A percentile compares a stretch with the other conserved stretches of the same genome.
These are phyloP conservation scores for Oemleria cerasiformis DNA, from an alignment of 306 rosid genomes.

Conservation along the genomic window DNA sequence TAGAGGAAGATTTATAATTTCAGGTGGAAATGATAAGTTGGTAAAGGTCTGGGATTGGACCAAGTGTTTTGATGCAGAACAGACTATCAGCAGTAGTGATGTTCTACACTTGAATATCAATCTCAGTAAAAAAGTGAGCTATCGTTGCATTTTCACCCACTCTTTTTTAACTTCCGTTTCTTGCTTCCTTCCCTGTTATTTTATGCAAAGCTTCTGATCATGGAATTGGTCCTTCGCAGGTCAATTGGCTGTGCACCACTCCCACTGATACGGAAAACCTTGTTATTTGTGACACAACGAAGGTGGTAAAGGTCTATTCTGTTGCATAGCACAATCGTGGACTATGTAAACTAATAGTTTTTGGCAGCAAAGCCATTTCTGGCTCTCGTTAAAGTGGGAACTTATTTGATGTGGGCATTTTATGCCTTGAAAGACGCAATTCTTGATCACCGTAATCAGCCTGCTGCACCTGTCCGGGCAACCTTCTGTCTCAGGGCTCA, in stretches of 20 bases:
- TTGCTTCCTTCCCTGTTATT: slow-evolving; percentile 18
- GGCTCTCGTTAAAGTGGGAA: background rate
- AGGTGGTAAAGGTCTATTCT: slow-evolving; percentile 75
- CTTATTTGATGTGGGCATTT: background rate
- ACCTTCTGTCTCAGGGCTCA: slow-evolving; percentile 5
- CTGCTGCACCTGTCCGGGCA: background rate
- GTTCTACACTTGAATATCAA: slow-evolving; percentile 43
- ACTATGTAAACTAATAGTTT: slow-evolving; percentile 15
- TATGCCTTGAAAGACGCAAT: background rate
- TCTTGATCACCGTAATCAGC: background rate
- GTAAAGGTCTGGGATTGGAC: slow-evolving; percentile 91
- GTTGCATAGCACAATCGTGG: slow-evolving; percentile 41
- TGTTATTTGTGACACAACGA: slow-evolving; percentile 78
- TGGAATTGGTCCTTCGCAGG: slow-evolving; percentile 45
- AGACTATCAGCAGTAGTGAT: slow-evolving; percentile 16
- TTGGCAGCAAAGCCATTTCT: slow-evolving; percentile 19
- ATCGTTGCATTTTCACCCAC: slow-evolving; percentile 16
- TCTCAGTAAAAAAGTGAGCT: slow-evolving; percentile 63
- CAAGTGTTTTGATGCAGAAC: slow-evolving; percentile 34
- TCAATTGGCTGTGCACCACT: slow-evolving; percentile 83
- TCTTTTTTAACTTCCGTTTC: slow-evolving; percentile 5
- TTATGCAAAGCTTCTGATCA: slow-evolving; percentile 19
- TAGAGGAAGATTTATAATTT: slow-evolving; percentile 75
- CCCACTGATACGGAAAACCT: slow-evolving; percentile 76
- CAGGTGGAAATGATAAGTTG: slow-evolving; percentile 81